Percentiles rank a stretch among this genome's conserved stretches.
Conservation (phyloP, 1,284 basidiomycete species). For the Boletus semigastroideus region DNA sequence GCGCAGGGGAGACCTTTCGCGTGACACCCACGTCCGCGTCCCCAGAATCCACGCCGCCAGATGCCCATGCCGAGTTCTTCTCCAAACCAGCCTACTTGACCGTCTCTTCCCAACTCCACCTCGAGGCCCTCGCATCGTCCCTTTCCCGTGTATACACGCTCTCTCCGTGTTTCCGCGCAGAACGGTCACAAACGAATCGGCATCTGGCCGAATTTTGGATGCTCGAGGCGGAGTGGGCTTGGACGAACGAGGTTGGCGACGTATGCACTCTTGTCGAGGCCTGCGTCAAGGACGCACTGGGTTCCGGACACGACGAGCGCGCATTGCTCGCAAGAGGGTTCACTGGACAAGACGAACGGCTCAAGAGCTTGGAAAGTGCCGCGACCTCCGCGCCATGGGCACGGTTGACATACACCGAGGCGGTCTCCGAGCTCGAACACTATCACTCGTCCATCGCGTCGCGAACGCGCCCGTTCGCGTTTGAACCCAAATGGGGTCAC, state of each 20-base stretch:
- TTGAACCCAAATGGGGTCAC: slow-evolving; percentile 67
- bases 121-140: slow-evolving; percentile 83
- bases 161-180: slow-evolving; percentile 91
- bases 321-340: slow-evolving; percentile 41
- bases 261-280: slow-evolving; percentile 76
- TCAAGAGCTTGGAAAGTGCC: slow-evolving; percentile 33
- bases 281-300: slow-evolving; percentile 51
- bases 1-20: slow-evolving; percentile 93
- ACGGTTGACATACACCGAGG: slow-evolving; percentile 82
- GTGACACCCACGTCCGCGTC: slow-evolving; percentile 42
- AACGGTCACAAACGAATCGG: slow-evolving; percentile 84
- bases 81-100: slow-evolving; percentile 81
- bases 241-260: slow-evolving; percentile 48
- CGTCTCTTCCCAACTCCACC: slow-evolving; percentile 93
- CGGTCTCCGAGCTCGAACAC: slow-evolving; percentile 58
- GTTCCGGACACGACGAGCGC: slow-evolving; percentile 31
- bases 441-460: slow-evolving; percentile 31
- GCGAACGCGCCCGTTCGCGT: slow-evolving; percentile 46
- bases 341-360: slow-evolving; percentile 25
- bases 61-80: slow-evolving; percentile 56
- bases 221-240: slow-evolving; percentile 92
- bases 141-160: slow-evolving; percentile 88
- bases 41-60: slow-evolving; percentile 5
- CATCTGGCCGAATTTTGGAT: slow-evolving; percentile 99
- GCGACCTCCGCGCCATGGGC: slow-evolving; percentile 51